Evolutionary conservation across 1,139 yeast genomes (phyloP), one percentile per base, ranked within the genome.

Genomic region (Scheffersomyces titani): DNA sequence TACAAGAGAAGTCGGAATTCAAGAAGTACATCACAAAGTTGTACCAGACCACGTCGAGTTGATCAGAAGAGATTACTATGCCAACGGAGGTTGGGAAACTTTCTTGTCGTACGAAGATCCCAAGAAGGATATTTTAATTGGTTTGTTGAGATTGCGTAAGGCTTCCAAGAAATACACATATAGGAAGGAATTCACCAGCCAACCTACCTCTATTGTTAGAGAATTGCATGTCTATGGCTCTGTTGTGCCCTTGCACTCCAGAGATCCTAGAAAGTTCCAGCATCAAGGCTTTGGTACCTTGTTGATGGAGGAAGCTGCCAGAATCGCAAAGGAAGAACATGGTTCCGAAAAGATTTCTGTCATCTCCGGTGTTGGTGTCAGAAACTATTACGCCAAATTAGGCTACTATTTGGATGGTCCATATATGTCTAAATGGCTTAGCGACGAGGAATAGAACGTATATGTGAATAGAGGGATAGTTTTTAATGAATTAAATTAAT

Each of bases 41-140:
- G 90, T 90, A 49, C 99, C 99, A 0, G 98, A 96, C 69, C 98
- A 94, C 72, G 97, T 94, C 19, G 99, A 94, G 74, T 78, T 94
- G 55, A 91, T 94, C 56, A 86, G 99, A 70, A 86, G 99, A 69
- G 99, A 94, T 70, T 94, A 94, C 74, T 89, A 89, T 62, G 99
- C 99, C 51, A 94, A 94, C 68, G 99, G 97, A 47, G 99, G 99
- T 44, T 94, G 99, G 99, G 98, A 94, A 75, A 94, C 99, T 0
- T 94, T 94, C 70, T 77, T 94, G 61, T 88, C 97, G 44, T 94
- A 96, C 71, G 99, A 94, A 74, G 99, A 96, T 74, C 99, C 99
- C 52, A 90, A 91, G 72, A 94, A 94, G 73, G 99, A 94, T 74
- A 94, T 94, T 59, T 81, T 94, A 63, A 92, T 94, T 73, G 99